Evolutionary conservation across 805 yeast species (phyloP), one percentile per base, ranked within the genome.

Genomic region (Candida insectalens): DNA sequence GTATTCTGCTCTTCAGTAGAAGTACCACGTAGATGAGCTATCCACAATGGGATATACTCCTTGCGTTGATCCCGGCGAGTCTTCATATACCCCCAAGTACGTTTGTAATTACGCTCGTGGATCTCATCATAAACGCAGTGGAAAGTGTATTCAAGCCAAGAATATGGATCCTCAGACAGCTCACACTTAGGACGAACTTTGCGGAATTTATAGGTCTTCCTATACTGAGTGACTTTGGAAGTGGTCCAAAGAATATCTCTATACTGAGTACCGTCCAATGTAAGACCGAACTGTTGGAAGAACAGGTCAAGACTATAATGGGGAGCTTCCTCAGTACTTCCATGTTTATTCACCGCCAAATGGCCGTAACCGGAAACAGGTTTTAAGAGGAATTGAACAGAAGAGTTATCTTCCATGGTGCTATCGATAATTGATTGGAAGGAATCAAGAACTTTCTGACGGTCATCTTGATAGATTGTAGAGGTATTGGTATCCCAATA

Each of bases 331-430:
- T 74, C 79, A 0, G 89, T 77, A 1, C 92, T 68, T 2, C 92
- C 92, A 4, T 63, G 53, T 51, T 92, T 92, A 57, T 83, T 83
- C 12, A 92, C 60, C 0, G 87, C 77, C 22, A 94, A 57, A 47
- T 77, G 80, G 25, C 97, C 97, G 27, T 67, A 63, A 18, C 97
- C 97, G 7, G 85, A 74, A 1, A 92, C 95, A 0, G 99, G 99
- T 36, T 78, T 71, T 38, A 92, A 58, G 6, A 92, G 60, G 44
- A 67, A 80, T 43, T 79, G 82, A 20, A 65, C 53, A 12, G 40
- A 30, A 1, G 51, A 43, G 33, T 55, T 49, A 31, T 53, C 47
- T 3, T 45, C 37, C 7, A 7, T 7, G 23, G 23, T 21, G 10
- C 12, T 7, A 10, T 59, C 55, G 21, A 76, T 64, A 4, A 69